Percentiles rank a stretch among this genome's conserved stretches.
phyloP scores from a whole-genome alignment of 768 basidiomycete genomes.

The Pleurotus djamor region DNA sequence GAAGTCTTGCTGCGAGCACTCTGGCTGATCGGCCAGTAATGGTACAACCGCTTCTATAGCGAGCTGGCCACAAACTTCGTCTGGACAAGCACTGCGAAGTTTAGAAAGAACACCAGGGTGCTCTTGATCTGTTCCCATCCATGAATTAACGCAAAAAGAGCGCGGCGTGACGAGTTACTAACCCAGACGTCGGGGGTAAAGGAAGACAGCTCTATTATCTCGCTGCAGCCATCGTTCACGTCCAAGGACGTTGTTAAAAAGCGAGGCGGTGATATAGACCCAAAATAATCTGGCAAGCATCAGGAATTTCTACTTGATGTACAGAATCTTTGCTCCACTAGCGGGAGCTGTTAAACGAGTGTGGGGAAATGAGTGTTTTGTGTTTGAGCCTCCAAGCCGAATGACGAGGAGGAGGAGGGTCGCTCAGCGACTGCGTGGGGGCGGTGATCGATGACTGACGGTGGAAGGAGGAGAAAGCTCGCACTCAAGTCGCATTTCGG shows the following conservation, averaged over 20 bases:
- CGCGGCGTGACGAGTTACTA: neutral
- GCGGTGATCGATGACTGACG: neutral
- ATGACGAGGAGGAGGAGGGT: constrained; percentile 8
- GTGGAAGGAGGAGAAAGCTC: neutral
- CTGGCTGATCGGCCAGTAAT: constrained; percentile 47
- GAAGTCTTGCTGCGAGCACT: constrained; percentile 57
- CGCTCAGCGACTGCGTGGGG: constrained; percentile 7
- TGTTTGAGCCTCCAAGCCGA: constrained; percentile 4
- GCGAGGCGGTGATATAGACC: constrained; percentile 15
- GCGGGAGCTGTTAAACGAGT: constrained; percentile 11
- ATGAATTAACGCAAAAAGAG: neutral
- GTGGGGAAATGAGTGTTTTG: neutral
- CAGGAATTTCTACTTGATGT: constrained; percentile 9
- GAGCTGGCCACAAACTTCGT: constrained; percentile 45
- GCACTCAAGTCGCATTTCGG: neutral
- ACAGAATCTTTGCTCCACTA: neutral
- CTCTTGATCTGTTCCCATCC: constrained; percentile 25
- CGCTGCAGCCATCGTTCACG: constrained; percentile 49
- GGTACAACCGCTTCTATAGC: constrained; percentile 49
- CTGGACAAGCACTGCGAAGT: constrained; percentile 43
- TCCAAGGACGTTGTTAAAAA: constrained; percentile 23
- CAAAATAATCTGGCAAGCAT: constrained; percentile 17
- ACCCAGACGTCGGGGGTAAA: constrained; percentile 53
- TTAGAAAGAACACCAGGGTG: constrained; percentile 45
- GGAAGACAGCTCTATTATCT: constrained; percentile 37